A percentile compares a stretch with the other conserved stretches of the same genome.
Conservation (phyloP, 257 asterid genomes). For the Solanum tarijense region DNA sequence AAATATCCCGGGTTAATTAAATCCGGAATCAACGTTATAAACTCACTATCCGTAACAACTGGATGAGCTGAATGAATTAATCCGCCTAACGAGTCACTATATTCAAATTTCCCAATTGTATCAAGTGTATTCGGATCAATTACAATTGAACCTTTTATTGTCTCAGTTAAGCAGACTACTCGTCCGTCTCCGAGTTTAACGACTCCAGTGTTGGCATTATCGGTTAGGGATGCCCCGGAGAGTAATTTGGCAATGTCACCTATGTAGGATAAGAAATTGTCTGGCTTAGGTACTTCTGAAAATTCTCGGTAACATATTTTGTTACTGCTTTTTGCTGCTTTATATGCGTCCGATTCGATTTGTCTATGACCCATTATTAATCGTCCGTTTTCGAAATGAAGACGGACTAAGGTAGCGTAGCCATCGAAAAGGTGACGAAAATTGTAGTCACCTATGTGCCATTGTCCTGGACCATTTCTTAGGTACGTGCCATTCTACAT, state of each 20-base stretch:
- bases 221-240: conserved; percentile 87
- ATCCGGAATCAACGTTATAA: conserved; percentile 69
- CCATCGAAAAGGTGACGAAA: conserved; percentile 98
- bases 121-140: conserved; percentile 64
- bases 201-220: conserved; percentile 92
- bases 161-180: conserved; percentile 85
- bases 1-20: conserved; percentile 63
- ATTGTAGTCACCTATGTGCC: conserved; percentile 82
- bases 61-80: conserved; percentile 94
- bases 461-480: conserved; percentile 89
- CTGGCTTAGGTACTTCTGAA: conserved; percentile 73
- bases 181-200: conserved; percentile 79
- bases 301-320: conserved; percentile 81
- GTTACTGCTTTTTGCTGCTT: conserved; percentile 57
- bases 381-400: conserved; percentile 49
- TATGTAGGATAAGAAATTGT: conserved; percentile 57
- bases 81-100: conserved; percentile 57
- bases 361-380: conserved; percentile 85
- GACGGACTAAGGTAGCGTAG: conserved; percentile 90
- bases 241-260: conserved; percentile 78
- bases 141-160: conserved; percentile 68
- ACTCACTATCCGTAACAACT: conserved; percentile 62
- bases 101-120: conserved; percentile 58
- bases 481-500: conserved; percentile 89
- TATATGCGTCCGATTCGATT: conserved; percentile 78